Evolutionary conservation across 805 yeast species (phyloP).

Genomic region (Monosporozyma unispora): DNA sequence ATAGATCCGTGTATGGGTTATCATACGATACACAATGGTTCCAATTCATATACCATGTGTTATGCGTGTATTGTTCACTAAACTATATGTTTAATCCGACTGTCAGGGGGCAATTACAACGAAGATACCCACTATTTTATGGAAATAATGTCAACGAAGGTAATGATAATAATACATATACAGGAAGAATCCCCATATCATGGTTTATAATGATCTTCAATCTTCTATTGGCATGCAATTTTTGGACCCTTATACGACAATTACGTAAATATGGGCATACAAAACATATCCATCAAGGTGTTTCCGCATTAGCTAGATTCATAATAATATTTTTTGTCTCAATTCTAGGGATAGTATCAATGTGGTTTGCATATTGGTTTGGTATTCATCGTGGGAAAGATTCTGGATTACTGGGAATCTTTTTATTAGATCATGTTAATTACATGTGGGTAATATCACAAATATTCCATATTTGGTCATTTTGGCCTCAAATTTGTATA

Average conservation of each 20-base stretch:
- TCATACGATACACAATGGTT: slow-evolving; percentile 30
- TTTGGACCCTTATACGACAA: slow-evolving; percentile 23
- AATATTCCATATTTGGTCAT: slow-evolving; percentile 18
- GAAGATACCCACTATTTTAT: slow-evolving; percentile 32
- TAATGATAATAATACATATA: background rate
- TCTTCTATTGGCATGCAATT: slow-evolving; percentile 6
- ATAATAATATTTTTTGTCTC: slow-evolving; percentile 4
- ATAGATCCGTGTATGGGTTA: slow-evolving; percentile 31
- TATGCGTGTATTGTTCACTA: slow-evolving; percentile 18
- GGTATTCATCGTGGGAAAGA: background rate
- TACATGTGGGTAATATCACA: slow-evolving; percentile 33
- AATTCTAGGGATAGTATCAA: slow-evolving; percentile 4
- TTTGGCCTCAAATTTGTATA: slow-evolving; percentile 35
- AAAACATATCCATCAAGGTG: slow-evolving; percentile 31
- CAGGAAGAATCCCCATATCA: slow-evolving; percentile 20
- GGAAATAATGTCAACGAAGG: background rate
- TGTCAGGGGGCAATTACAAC: slow-evolving; percentile 19
- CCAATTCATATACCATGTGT: slow-evolving; percentile 7
- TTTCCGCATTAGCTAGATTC: slow-evolving; percentile 21
- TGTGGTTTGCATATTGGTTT: slow-evolving; percentile 4
- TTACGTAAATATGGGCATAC: slow-evolving; percentile 24
- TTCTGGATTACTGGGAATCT: slow-evolving; percentile 27
- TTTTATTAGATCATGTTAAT: slow-evolving; percentile 35
- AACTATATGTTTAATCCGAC: slow-evolving; percentile 20
- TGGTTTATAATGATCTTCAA: slow-evolving; percentile 15